These are phyloP conservation scores for Diaporthe ampelina DNA, from an alignment of 2,329 filamentous ascomycete species.

Conservation along the genomic window DNA sequence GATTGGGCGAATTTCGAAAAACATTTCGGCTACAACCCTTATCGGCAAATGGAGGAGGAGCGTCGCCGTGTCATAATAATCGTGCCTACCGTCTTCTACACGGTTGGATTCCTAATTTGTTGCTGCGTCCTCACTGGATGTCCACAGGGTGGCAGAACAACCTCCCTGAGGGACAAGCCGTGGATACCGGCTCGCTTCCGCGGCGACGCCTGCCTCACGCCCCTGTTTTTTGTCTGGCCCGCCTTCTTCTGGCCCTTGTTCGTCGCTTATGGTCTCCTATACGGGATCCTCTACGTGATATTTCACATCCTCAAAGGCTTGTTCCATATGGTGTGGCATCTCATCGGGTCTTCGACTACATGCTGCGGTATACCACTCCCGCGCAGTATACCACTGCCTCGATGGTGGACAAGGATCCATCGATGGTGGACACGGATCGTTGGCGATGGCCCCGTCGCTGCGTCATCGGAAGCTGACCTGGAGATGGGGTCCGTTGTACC, in stretches of 20 bases:
- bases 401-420: not conserved
- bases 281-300: not conserved
- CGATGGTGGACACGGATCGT: not conserved
- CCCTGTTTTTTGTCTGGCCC: conserved; percentile 26
- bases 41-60: too few relatives aligned
- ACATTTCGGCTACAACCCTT: too few relatives aligned
- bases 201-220: conserved; percentile 5
- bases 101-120: not conserved
- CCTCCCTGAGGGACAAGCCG: not conserved
- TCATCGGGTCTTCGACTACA: not conserved
- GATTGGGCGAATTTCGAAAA: not conserved
- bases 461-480: not conserved
- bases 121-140: not conserved
- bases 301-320: not conserved
- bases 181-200: not conserved
- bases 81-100: not conserved
- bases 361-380: not conserved
- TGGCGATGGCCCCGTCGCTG: not conserved
- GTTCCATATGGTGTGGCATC: not conserved
- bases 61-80: not conserved
- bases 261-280: not conserved
- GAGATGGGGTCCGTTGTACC: conserved; percentile 10
- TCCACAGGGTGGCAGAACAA: too few relatives aligned
- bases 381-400: not conserved
- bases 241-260: conserved; percentile 35